These are phyloP conservation scores for Nyssa sinensis DNA, from an alignment of 148 eudicot species.

Conservation along the genomic window DNA sequence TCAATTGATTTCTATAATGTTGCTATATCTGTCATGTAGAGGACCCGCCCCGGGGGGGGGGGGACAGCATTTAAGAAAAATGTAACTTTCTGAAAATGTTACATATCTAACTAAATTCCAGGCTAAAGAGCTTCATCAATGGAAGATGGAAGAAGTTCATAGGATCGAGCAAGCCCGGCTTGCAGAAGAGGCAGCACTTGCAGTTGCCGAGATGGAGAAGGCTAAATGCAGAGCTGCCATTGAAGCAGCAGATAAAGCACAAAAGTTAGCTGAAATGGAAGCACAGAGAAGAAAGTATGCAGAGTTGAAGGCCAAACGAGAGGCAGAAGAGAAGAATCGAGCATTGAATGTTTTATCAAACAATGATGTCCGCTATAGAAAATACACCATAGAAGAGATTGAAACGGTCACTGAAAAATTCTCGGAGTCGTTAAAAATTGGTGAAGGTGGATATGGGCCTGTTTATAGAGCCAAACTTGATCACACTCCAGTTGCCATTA, in stretches of 20 bases:
- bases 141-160: constrained; percentile 53
- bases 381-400: constrained; percentile 74
- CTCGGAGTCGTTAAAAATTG: constrained; percentile 45
- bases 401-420: constrained; percentile 62
- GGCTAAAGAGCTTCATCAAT: constrained; percentile 60
- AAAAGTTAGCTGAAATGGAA: constrained; percentile 68
- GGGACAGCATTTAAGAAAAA: no score
- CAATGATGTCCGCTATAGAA: constrained; percentile 59
- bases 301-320: constrained; percentile 58
- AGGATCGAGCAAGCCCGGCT: constrained; percentile 48
- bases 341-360: constrained; percentile 49
- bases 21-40: no score
- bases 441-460: constrained; percentile 97
- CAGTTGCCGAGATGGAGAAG: constrained; percentile 60
- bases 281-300: constrained; percentile 64
- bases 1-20: no score
- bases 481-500: constrained; percentile 86
- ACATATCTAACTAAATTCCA: constrained; percentile 15
- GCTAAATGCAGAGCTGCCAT: constrained; percentile 69
- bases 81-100: not conserved
- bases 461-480: constrained; percentile 72
- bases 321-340: constrained; percentile 56
- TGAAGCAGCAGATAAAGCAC: constrained; percentile 87
- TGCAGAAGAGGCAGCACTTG: constrained; percentile 57
- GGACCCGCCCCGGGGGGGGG: no score